A percentile compares a stretch with the other conserved stretches of the same genome.
phyloP scores from a whole-genome alignment of 2,329 filamentous ascomycete species.

The Xylogone sp. region DNA sequence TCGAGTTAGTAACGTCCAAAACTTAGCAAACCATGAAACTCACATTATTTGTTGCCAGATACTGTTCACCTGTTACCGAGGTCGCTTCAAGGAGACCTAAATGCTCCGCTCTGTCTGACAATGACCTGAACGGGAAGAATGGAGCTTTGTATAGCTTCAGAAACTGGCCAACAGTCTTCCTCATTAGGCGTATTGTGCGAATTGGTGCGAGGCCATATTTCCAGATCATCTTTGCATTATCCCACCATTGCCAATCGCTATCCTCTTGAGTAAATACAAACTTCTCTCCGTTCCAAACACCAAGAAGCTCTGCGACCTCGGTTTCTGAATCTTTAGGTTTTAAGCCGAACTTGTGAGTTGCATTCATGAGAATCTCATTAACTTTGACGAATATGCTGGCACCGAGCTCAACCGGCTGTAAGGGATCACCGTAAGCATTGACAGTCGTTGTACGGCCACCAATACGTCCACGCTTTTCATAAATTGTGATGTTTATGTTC shows the following conservation, averaged over 20 bases:
- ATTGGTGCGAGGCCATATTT: constrained; percentile 79
- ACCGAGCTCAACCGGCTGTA: constrained; percentile 75
- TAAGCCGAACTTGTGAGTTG: constrained; percentile 69
- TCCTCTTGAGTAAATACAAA: constrained; percentile 67
- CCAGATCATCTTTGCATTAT: constrained; percentile 75
- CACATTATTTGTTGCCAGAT: constrained; percentile 61
- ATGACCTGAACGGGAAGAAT: constrained; percentile 76
- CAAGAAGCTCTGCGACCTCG: constrained; percentile 46
- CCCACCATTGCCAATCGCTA: constrained; percentile 69
- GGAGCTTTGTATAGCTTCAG: constrained; percentile 76
- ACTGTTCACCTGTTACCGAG: constrained; percentile 68
- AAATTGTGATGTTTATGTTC: constrained; percentile 77
- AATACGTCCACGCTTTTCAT: constrained; percentile 73
- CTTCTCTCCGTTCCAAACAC: constrained; percentile 77
- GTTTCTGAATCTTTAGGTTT: constrained; percentile 44
- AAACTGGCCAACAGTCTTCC: constrained; percentile 67
- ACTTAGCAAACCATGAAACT: constrained; percentile 5
- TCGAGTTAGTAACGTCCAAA: constrained; percentile 6
- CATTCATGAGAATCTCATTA: constrained; percentile 78
- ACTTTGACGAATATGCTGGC: constrained; percentile 87
- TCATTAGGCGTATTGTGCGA: constrained; percentile 68
- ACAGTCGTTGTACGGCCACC: constrained; percentile 88
- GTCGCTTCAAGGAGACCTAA: constrained; percentile 66
- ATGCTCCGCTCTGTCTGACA: constrained; percentile 65
- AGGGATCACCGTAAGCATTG: constrained; percentile 64